These are phyloP conservation scores for Lichtheimia ornata DNA, from an alignment of 371 early-diverging fungal species.

Conservation along the genomic window DNA sequence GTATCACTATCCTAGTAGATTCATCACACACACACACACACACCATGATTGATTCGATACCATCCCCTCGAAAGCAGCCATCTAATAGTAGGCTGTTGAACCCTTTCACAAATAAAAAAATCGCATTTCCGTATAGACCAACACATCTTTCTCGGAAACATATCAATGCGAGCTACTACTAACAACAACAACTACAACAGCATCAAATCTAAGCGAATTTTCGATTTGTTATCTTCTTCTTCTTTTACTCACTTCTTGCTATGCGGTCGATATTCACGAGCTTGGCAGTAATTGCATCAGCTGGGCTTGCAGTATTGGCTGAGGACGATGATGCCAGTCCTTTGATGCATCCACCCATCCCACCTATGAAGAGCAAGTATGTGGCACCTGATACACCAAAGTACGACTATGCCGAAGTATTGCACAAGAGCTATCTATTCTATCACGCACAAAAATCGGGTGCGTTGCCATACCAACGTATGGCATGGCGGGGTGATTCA, in stretches of 20 bases:
- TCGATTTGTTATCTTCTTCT: too few relatives aligned
- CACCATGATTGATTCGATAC: too few relatives aligned
- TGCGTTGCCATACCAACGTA: slow-evolving; percentile 51
- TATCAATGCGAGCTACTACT: too few relatives aligned
- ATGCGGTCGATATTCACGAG: background rate
- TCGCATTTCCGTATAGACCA: too few relatives aligned
- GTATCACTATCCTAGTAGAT: background rate
- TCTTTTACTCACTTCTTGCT: background rate
- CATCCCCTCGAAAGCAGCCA: too few relatives aligned
- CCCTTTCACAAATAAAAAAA: too few relatives aligned
- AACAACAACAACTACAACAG: too few relatives aligned
- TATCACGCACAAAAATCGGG: slow-evolving; percentile 62
- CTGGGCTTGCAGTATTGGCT: slow-evolving; percentile 1
- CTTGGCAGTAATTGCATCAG: slow-evolving; percentile 3
- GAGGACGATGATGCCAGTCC: slow-evolving; percentile 29
- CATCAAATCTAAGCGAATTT: too few relatives aligned
- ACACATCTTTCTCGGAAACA: too few relatives aligned
- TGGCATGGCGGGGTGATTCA: slow-evolving; percentile 62
- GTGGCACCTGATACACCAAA: slow-evolving; percentile 48
- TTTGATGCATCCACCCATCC: slow-evolving; percentile 26
- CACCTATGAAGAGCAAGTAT: slow-evolving; percentile 36
- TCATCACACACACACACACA: too few relatives aligned
- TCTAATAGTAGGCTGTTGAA: too few relatives aligned
- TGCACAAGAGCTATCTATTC: slow-evolving; percentile 58
- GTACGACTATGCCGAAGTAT: slow-evolving; percentile 56